Evolutionary conservation across 305 asterid genomes (phyloP).

Genomic region (Fraxinus velutina): DNA sequence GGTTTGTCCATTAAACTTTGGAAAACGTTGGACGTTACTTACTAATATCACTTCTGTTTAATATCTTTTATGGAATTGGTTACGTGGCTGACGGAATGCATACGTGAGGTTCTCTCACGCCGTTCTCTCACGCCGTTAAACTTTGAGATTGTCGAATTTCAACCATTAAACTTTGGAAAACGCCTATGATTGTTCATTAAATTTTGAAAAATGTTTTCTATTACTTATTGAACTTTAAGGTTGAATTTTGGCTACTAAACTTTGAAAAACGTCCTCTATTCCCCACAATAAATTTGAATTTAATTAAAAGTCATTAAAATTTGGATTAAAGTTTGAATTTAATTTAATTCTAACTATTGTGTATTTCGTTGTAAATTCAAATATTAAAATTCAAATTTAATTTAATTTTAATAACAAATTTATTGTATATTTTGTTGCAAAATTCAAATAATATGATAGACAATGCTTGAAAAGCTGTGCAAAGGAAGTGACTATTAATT

Average conservation of each 20-base stretch:
- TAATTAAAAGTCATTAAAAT: no score
- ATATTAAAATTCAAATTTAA: background rate
- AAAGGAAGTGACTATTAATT: background rate
- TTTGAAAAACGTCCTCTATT: background rate
- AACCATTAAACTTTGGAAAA: no score
- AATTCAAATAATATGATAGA: background rate
- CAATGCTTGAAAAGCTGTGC: background rate
- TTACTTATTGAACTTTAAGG: background rate
- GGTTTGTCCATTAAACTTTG: background rate
- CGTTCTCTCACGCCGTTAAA: background rate
- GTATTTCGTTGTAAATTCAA: background rate
- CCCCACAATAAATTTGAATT: background rate
- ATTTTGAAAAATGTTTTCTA: background rate
- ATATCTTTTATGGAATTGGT: background rate
- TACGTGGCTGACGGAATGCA: background rate
- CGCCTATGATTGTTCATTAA: background rate
- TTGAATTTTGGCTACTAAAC: background rate
- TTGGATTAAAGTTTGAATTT: background rate
- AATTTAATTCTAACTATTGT: background rate
- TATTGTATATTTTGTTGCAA: background rate
- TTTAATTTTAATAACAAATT: background rate
- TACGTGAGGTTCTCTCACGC: background rate
- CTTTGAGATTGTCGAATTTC: background rate
- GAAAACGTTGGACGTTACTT: background rate
- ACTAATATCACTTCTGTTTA: no score